phyloP scores from a whole-genome alignment of 2,329 filamentous ascomycete species.

The Fusarium mundagurra region DNA sequence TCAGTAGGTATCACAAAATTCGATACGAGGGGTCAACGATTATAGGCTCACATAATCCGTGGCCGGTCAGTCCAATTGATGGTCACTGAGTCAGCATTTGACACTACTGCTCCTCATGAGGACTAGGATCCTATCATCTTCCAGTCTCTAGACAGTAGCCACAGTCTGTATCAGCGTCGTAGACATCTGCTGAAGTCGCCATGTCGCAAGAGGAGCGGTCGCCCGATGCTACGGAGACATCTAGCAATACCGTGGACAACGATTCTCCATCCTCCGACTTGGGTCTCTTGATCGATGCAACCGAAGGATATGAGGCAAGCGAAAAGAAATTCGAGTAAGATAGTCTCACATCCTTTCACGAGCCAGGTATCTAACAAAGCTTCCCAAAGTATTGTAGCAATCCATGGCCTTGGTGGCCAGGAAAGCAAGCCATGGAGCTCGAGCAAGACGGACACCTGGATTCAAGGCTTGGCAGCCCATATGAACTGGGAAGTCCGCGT shows the following conservation, averaged over 20 bases:
- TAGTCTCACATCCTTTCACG: background rate
- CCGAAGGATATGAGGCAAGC: background rate
- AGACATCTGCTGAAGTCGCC: too few species aligned
- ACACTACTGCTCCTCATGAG: background rate
- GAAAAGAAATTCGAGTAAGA: background rate
- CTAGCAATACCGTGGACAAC: background rate
- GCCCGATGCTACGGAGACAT: background rate
- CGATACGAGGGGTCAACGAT: background rate
- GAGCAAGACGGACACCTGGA: background rate
- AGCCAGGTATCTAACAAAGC: background rate
- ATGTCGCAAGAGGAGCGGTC: background rate
- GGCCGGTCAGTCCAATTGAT: background rate
- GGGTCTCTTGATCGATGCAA: background rate
- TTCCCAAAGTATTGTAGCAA: background rate
- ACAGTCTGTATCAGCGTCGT: too few species aligned
- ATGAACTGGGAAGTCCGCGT: background rate
- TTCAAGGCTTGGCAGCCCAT: background rate
- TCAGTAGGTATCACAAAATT: background rate
- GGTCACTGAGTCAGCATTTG: background rate
- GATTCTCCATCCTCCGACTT: background rate
- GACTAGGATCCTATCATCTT: background rate
- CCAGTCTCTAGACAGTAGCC: too few species aligned
- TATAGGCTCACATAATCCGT: background rate
- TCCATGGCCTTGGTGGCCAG: background rate
- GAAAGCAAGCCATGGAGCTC: background rate